Evolutionary conservation across 2,329 filamentous ascomycete genomes (phyloP), one percentile per base, ranked within the genome.

Genomic region (Penicillium oxalicum): DNA sequence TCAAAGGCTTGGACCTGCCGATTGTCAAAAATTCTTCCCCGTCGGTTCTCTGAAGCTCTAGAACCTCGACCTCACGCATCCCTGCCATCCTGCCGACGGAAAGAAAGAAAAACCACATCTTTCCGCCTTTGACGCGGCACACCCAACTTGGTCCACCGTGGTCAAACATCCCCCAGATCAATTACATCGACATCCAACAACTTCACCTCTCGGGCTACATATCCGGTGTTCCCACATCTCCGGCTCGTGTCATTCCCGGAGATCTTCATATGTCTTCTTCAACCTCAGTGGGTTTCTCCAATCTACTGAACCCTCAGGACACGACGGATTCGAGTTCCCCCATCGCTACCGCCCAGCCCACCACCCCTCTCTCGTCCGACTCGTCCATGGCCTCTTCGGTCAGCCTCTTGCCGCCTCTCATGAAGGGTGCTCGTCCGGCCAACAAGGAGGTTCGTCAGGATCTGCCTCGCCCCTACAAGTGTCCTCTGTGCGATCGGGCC

Each of bases 401-500:
- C 40, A 71, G 71, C 55, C 61, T 73, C 34, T 54, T 75, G 50
- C 73, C 73, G 39, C 70, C 71, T 24, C 62, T 74, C 43, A 67
- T 73, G 57, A 70, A 70, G 53, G 70, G 70, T 49, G 60, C 67
- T 44, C 65, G 83, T 41, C 81, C 82, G 40, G 77, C 77, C 56
- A 79, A 83, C 50, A 82, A 88, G 64, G 67, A 70, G 54, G 61
- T 65, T 28, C 81, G 71, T 71, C 88, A 78, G 77, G 91, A 97
- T 71, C 81, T 97, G 46, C 93, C 93, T 51, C 85, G 93, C 48
- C 91, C 91, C 0, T 98, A 98, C 83, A 97, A 97, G 77, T 98
- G 91, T 72, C 91, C 91, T 52, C 82, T 98, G 55, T 98, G 93
- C 77, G 91, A 96, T 64, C 95, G 96, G 79, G 91, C 93, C 52